phyloP scores from a whole-genome alignment of 1,139 yeast genomes.

The Geotrichum fermentans region DNA sequence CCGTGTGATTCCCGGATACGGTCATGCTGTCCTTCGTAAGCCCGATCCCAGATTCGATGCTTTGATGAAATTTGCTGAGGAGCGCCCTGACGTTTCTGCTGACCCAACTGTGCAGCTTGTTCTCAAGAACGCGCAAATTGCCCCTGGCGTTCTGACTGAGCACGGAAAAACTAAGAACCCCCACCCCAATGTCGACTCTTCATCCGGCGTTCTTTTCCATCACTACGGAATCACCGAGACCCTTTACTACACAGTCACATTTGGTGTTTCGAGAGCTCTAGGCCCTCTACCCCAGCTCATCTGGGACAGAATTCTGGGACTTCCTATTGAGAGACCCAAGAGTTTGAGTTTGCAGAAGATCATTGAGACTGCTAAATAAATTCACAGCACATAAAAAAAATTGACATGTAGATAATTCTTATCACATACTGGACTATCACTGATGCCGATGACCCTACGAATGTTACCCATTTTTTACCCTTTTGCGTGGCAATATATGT shows the following conservation, averaged over 20 bases:
- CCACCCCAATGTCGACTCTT: constrained; percentile 98
- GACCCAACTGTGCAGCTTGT: constrained; percentile 69
- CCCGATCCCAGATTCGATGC: constrained; percentile 98
- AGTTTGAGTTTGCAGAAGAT: constrained; percentile 65
- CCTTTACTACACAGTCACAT: constrained; percentile 93
- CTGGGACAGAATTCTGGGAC: constrained; percentile 91
- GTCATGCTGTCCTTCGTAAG: constrained; percentile 94
- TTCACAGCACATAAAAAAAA: constrained; percentile 2
- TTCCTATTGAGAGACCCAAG: constrained; percentile 97
- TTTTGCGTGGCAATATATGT: too few relatives aligned
- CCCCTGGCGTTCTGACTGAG: constrained; percentile 89
- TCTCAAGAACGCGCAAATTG: constrained; percentile 86
- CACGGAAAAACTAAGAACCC: constrained; percentile 99
- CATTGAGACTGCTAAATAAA: constrained; percentile 30
- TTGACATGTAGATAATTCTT: background rate
- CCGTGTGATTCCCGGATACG: constrained; percentile 96
- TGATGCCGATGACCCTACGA: too few relatives aligned
- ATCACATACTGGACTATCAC: background rate
- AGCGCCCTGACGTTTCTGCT: constrained; percentile 36
- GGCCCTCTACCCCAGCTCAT: constrained; percentile 97
- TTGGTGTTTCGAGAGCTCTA: constrained; percentile 96
- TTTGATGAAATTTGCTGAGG: constrained; percentile 82
- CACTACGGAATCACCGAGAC: constrained; percentile 95
- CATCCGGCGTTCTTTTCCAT: constrained; percentile 94
- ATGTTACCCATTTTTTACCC: too few relatives aligned